Evolutionary conservation across 2,329 filamentous ascomycete species (phyloP).

Genomic region (Talaromyces sp.): DNA sequence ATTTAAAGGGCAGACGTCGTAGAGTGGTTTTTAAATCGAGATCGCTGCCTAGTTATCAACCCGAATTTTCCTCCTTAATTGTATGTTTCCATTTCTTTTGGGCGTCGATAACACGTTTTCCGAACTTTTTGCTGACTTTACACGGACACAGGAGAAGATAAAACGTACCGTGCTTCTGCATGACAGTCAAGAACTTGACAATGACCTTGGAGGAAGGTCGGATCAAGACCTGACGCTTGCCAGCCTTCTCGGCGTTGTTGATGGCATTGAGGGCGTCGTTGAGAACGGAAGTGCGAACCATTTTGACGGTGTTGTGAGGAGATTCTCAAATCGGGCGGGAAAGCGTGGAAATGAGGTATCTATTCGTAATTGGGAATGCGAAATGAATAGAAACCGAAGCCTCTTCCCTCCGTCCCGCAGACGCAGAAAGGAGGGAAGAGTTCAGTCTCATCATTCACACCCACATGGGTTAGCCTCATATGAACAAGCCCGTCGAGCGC

Average conservation of each 20-base stretch:
- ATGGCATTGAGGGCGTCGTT: conserved; percentile 99
- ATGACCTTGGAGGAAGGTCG: conserved; percentile 99
- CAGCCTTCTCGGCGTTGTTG: conserved; percentile 99
- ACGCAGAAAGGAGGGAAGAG: background rate
- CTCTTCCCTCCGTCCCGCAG: background rate
- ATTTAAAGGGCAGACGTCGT: conserved; percentile 99
- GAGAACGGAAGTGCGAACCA: conserved; percentile 99
- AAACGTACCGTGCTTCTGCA: conserved; percentile 98
- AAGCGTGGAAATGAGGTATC: conserved; percentile 57
- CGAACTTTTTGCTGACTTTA: background rate
- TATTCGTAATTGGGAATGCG: conserved; percentile 29
- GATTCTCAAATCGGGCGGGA: conserved; percentile 50
- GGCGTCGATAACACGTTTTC: conserved; percentile 12
- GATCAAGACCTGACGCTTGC: conserved; percentile 99
- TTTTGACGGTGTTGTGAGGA: conserved; percentile 61
- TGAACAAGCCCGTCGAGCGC: conserved; percentile 58
- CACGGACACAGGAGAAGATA: background rate
- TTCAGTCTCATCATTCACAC: conserved; percentile 3
- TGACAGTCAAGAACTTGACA: conserved; percentile 97
- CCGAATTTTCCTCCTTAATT: conserved; percentile 58
- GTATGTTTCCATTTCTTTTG: background rate
- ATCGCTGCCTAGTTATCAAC: conserved; percentile 99
- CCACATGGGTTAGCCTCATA: conserved; percentile 53
- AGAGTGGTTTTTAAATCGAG: conserved; percentile 58
- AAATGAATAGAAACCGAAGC: conserved; percentile 1